Percentiles rank a stretch among this genome's conserved stretches.
Conservation (phyloP, 202 grass and related monocot species). For the Elaeis oleifera region DNA sequence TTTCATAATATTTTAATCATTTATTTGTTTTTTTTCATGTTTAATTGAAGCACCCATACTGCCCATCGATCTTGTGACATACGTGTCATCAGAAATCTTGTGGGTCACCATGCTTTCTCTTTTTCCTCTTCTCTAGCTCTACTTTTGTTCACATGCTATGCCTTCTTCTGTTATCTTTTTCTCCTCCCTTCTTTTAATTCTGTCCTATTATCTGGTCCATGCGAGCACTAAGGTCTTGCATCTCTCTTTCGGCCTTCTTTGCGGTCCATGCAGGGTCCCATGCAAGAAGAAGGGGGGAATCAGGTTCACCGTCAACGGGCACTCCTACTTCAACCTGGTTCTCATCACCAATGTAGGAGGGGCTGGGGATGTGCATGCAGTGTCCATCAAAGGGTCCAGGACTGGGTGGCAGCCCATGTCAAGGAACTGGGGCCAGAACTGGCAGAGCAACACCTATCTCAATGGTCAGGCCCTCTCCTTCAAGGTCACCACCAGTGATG, state of each 20-base stretch:
- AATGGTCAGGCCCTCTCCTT: constrained; percentile 57
- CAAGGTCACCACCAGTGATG: constrained; percentile 44
- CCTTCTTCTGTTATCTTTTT: too few relatives aligned
- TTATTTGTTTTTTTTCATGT: too few relatives aligned
- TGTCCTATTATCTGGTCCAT: too few relatives aligned
- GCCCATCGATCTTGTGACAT: too few relatives aligned
- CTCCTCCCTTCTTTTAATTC: too few relatives aligned
- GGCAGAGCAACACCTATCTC: constrained; percentile 62
- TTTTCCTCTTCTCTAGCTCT: too few relatives aligned
- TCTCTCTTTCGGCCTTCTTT: not conserved
- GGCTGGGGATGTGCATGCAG: constrained; percentile 58
- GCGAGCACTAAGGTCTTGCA: too few relatives aligned
- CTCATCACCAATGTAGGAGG: constrained; percentile 71
- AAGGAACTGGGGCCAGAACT: constrained; percentile 84
- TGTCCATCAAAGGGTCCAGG: constrained; percentile 42
- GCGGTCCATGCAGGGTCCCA: constrained; percentile 32
- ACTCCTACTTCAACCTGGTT: constrained; percentile 77
- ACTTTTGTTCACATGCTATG: too few relatives aligned
- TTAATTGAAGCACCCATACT: too few relatives aligned
- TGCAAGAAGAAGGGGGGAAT: constrained; percentile 66
- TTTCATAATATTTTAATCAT: too few relatives aligned
- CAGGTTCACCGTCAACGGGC: constrained; percentile 62
- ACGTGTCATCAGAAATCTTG: too few relatives aligned
- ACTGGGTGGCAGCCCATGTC: constrained; percentile 57
- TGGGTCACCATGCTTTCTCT: too few relatives aligned